Conservation (phyloP, 495 filamentous ascomycete species). For the Lepraria neglecta region DNA sequence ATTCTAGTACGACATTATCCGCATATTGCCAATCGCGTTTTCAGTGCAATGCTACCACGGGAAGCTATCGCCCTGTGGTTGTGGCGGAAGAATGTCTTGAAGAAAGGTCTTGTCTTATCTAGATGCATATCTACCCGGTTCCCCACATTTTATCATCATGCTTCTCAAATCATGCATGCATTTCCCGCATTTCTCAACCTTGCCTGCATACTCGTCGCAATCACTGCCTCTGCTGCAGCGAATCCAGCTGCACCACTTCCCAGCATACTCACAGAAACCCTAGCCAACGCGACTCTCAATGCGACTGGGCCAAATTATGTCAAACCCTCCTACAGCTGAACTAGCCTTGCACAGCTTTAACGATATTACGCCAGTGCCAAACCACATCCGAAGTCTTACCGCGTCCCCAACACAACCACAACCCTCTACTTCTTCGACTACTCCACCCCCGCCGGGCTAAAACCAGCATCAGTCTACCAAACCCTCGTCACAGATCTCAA, state of each 20-base stretch:
- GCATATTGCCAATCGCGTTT: neutral
- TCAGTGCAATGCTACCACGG: neutral
- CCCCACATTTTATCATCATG: neutral
- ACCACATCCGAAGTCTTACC: neutral
- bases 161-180: neutral
- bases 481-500: neutral
- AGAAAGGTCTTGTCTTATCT: neutral
- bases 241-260: neutral
- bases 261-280: neutral
- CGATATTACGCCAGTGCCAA: neutral
- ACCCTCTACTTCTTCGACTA: conserved; percentile 12
- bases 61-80: no score
- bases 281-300: neutral
- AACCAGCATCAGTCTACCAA: neutral
- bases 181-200: neutral
- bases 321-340: no score
- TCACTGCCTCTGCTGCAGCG: neutral
- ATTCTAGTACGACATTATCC: neutral
- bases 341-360: no score
- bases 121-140: neutral
- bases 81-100: neutral
- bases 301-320: conserved; percentile 6
- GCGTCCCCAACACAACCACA: neutral
- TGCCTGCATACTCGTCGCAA: neutral
- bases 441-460: neutral